Conservation (phyloP, 2,329 filamentous ascomycete species). For the Fusarium verticillioides region DNA sequence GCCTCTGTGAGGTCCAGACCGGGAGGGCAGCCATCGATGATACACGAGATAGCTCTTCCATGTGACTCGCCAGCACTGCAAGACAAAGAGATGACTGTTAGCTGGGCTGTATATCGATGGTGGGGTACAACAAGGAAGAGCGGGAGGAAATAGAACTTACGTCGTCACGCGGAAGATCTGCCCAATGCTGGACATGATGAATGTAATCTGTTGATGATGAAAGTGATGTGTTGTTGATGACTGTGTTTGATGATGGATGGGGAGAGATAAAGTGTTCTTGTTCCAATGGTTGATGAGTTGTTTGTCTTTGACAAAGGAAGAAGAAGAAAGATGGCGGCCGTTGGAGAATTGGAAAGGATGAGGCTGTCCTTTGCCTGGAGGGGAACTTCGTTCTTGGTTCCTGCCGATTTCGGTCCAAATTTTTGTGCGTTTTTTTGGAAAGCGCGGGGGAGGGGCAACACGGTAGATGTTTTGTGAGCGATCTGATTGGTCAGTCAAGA, state of each 20-base stretch:
- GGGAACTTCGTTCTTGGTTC: not conserved
- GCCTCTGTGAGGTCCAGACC: slow-evolving; percentile 85
- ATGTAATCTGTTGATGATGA: not conserved
- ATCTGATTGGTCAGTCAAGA: slow-evolving; percentile 12
- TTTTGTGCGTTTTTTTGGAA: slow-evolving; percentile 8
- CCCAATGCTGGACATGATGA: slow-evolving; percentile 87
- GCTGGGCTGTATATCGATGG: not conserved
- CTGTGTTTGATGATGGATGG: not conserved
- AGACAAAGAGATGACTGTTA: not conserved
- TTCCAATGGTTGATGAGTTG: not conserved
- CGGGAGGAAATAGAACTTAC: slow-evolving; percentile 59
- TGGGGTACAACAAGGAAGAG: not conserved
- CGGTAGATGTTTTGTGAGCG: not conserved
- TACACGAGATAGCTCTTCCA: slow-evolving; percentile 92
- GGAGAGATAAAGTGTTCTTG: not conserved
- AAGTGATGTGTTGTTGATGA: not conserved
- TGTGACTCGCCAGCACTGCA: slow-evolving; percentile 72
- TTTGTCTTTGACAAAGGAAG: slow-evolving; percentile 12
- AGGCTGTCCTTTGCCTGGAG: slow-evolving; percentile 3
- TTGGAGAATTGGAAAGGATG: slow-evolving; percentile 24
- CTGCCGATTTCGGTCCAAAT: slow-evolving; percentile 34
- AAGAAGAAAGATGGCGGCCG: slow-evolving; percentile 29
- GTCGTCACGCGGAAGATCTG: slow-evolving; percentile 69
- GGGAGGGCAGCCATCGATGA: slow-evolving; percentile 92
- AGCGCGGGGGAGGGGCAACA: slow-evolving; percentile 25